Evolutionary conservation across 768 basidiomycete species (phyloP).

Genomic region (Lactifluus pinguis): DNA sequence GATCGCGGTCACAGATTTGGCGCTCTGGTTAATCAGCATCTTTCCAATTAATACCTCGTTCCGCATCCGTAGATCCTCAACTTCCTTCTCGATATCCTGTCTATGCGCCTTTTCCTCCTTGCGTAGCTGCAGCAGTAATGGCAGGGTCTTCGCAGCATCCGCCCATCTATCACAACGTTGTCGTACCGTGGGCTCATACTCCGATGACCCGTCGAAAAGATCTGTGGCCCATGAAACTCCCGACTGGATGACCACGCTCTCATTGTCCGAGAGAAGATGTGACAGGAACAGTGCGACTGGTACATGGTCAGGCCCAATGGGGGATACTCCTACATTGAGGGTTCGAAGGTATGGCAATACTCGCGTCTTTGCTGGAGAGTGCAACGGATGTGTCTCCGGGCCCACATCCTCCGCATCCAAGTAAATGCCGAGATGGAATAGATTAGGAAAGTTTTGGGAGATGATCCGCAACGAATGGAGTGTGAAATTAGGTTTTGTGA

Average conservation of each 20-base stretch:
- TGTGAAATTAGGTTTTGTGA: slow-evolving; percentile 5
- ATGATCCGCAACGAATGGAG: slow-evolving; percentile 3
- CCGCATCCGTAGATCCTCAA: slow-evolving; percentile 19
- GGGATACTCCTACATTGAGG: slow-evolving; percentile 15
- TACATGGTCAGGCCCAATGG: slow-evolving; percentile 12
- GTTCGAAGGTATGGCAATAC: slow-evolving; percentile 2
- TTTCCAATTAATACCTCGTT: slow-evolving; percentile 17
- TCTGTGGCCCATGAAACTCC: slow-evolving; percentile 10
- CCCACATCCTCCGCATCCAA: slow-evolving; percentile 11
- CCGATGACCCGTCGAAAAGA: not conserved
- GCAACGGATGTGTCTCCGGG: not conserved
- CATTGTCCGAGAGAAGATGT: slow-evolving; percentile 11
- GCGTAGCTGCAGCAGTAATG: slow-evolving; percentile 14
- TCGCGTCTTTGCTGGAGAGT: not conserved
- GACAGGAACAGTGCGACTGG: slow-evolving; percentile 18
- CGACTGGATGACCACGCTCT: slow-evolving; percentile 1
- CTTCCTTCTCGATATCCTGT: slow-evolving; percentile 16
- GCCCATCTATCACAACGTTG: slow-evolving; percentile 9
- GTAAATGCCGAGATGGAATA: slow-evolving; percentile 13
- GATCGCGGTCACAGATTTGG: not conserved
- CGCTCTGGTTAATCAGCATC: not conserved
- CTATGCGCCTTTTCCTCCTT: slow-evolving; percentile 15
- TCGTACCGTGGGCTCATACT: not conserved
- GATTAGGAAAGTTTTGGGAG: slow-evolving; percentile 12
- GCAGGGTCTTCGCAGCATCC: slow-evolving; percentile 14